Base-by-base conservation (phyloP, 2,329 filamentous ascomycete species). In the Calonectria naviculata region DNA sequence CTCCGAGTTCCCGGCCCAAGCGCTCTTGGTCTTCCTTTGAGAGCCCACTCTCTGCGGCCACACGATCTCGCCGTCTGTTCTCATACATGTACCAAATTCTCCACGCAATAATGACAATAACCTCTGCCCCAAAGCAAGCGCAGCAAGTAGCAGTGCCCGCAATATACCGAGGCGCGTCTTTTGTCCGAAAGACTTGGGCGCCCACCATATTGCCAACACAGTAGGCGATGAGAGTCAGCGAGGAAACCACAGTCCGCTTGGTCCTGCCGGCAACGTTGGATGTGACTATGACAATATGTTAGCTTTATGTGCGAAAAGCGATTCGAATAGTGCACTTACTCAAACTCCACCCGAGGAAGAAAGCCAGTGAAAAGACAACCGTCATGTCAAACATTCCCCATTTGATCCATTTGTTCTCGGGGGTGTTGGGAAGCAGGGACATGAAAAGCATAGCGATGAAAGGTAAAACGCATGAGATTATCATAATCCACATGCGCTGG, bases 361-460 rank as follows among this genome's bases (percentile, higher is more conserved):
- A 42, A 15, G 56, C 36, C 5, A 61, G 56, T 4, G 56, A 61
- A 17, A 61, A 61, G 56, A 61, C 56, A 1, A 61, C 56, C 0
- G 56, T 61, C 56, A 61, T 61, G 24, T 42, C 36, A n/a, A 61
- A 61, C 56, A 61, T 61, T 21, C 56, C 56, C 56, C 56, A 61
- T 61, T 61, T 61, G 24, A 61, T 41, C 56, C 56, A 61, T 17
- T 61, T 61, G 26, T 61, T 41, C 21, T 41, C 24, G 17, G 56
- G 36, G 6, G 17, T 29, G 17, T 61, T 61, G 15, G 56, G 56
- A 4, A 61, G 34, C 24, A 61, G 24, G 7, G 56, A 61, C 56
- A 61, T 61, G 36, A 61, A 41, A 4, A 61, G 56, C 56, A 61
- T 61, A 15, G n/a, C 56, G 36, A 61, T 42, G 26, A 36, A 61